Evolutionary conservation across 805 yeast species (phyloP).

Genomic region (Ogataea dorogensis): DNA sequence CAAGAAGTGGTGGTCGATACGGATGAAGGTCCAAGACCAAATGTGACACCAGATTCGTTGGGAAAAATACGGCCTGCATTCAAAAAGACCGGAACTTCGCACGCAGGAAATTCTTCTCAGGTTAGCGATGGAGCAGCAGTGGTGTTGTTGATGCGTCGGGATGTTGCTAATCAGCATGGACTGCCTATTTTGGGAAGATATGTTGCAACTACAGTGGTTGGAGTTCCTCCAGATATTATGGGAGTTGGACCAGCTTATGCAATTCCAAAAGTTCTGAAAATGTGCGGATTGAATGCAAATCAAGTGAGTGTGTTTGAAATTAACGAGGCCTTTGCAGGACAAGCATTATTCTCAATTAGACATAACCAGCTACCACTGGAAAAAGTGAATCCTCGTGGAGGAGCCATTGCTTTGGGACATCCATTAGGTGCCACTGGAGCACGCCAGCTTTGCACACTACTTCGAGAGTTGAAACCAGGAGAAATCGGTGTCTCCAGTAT

Average conservation of each 20-base stretch:
- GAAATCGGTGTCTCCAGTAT: slow-evolving; percentile 89
- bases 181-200: slow-evolving; percentile 77
- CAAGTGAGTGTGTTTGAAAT: slow-evolving; percentile 82
- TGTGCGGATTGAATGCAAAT: slow-evolving; percentile 45
- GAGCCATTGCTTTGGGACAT: slow-evolving; percentile 95
- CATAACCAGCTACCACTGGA: slow-evolving; percentile 62
- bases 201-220: slow-evolving; percentile 75
- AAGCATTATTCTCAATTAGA: slow-evolving; percentile 74
- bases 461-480: slow-evolving; percentile 75
- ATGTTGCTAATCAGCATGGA: slow-evolving; percentile 72
- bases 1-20: slow-evolving; percentile 32
- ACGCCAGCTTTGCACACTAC: slow-evolving; percentile 85
- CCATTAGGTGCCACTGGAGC: slow-evolving; percentile 87
- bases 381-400: slow-evolving; percentile 89
- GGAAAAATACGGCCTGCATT: slow-evolving; percentile 84
- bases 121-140: slow-evolving; percentile 96
- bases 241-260: slow-evolving; percentile 98
- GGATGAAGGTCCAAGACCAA: slow-evolving; percentile 82
- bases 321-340: slow-evolving; percentile 97
- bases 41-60: slow-evolving; percentile 77
- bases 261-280: slow-evolving; percentile 71
- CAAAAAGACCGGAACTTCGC: slow-evolving; percentile 77
- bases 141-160: slow-evolving; percentile 79
- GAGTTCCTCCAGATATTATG: slow-evolving; percentile 97
- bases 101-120: slow-evolving; percentile 97